Evolutionary conservation across 148 eudicot species (phyloP), one percentile per base, ranked within the genome.

Genomic region (Camellia japonica): DNA sequence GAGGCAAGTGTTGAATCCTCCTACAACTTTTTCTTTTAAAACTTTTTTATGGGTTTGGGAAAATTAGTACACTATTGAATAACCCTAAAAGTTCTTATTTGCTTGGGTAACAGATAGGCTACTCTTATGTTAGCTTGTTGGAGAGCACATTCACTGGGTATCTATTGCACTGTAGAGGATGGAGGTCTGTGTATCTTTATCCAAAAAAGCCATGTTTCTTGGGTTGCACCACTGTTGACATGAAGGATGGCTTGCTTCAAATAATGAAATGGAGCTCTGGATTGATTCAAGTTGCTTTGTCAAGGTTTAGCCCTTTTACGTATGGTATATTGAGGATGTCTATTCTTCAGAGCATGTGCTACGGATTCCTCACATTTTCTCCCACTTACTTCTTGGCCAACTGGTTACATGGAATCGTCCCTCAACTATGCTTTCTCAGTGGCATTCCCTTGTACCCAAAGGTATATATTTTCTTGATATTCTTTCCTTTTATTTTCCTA

Each of bases 261-360:
- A 52, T 66, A 23, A 18, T 66, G 58, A 78, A 78, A 56, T 78
- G 72, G 72, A 67, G 15, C 41, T 66, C 80, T 16, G 80, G 80
- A 6, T 67, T 30, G 23, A 7, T 78, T 14, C 72, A 66, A 66
- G 18, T 78, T 13, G 80, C 73, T 67, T 55, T 78, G 3, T 78
- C 80, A 47, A 67, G 60, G 43, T 54, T 65, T 52, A 51, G 19
- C 44, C 73, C 80, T 43, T 7, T 78, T 16, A 78, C 73, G 14
- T 78, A 78, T n/a, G 80, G 63, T n/a, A 78, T 67, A 38, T 78
- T 38, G 2, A 49, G 52, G 52, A 49, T 49, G 52, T 49, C 52
- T 7, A 49, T 49, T 49, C 52, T 49, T 49, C 80, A 78, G 38
- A 78, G 73, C 80, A 65, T 78, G 80, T 78, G 80, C 63, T 78